These are phyloP conservation scores for Zelonia costaricensis DNA, from an alignment of 208 protist genomes.

Conservation along the genomic window DNA sequence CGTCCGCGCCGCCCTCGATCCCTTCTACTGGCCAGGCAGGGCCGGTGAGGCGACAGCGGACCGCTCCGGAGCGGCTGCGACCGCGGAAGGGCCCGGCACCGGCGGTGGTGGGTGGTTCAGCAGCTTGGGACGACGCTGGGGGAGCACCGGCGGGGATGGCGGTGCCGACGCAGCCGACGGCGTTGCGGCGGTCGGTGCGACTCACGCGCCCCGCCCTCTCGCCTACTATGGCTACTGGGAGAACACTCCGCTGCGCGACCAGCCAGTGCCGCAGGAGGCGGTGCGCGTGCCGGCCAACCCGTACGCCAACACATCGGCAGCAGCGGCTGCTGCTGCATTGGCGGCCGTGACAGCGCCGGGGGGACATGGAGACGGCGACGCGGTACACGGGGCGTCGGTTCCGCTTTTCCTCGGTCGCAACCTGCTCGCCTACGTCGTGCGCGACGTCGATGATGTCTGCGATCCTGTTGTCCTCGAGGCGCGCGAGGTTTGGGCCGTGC, in stretches of 20 bases:
- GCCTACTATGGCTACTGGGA: constrained; percentile 72
- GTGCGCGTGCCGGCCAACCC: constrained; percentile 48
- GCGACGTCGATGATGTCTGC: constrained; percentile 82
- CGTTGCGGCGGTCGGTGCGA: too few species aligned
- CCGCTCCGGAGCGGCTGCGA: not conserved
- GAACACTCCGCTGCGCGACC: constrained; percentile 49
- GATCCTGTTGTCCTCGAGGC: constrained; percentile 61
- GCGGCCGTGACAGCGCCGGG: not conserved
- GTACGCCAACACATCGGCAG: constrained; percentile 10
- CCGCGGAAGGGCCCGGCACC: not conserved
- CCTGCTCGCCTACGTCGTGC: constrained; percentile 60
- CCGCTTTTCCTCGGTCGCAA: constrained; percentile 71
- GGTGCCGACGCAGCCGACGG: not conserved
- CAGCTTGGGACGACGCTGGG: not conserved
- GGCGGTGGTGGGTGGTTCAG: constrained; percentile 8
- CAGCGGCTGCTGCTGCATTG: too few species aligned
- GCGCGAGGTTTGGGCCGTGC: constrained; percentile 75
- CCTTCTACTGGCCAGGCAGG: constrained; percentile 1
- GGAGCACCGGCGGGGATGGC: not conserved
- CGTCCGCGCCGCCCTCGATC: constrained; percentile 44
- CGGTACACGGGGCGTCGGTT: constrained; percentile 7
- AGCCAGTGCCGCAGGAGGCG: constrained; percentile 43
- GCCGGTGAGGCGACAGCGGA: too few species aligned
- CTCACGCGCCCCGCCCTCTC: not conserved
- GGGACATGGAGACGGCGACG: constrained; percentile 1